Base-by-base conservation (phyloP, 2,329 filamentous ascomycete genomes). In the Aspergillus arachidicola region DNA sequence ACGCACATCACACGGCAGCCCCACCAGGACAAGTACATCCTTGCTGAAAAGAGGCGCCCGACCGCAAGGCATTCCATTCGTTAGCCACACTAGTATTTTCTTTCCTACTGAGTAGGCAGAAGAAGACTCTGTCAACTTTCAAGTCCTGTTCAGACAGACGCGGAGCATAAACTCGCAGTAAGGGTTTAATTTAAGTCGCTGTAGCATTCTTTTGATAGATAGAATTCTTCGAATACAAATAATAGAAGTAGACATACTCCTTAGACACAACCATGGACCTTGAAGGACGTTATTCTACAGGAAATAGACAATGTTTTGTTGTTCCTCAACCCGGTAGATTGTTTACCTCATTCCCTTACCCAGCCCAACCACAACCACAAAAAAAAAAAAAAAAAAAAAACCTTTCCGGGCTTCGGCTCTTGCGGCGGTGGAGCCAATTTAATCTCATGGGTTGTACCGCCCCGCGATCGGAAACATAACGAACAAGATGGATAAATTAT, bases 291-390 rank as follows among this genome's bases (percentile, higher is more conserved):
- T 46, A 12, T 46, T 14, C 43, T 23, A 46, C 43, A 21, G n/a
- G 41, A 21, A 43, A 21, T 21, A n/a, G 9, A 26, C 26, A 23
- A 19, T 69, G 64, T 69, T 69, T 68, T 61, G 66, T 62, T 65
- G 56, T 69, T 68, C 55, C 67, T 68, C 58, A 59, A 65, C 66
- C 50, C 38, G 64, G 67, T 64, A 68, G 55, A 65, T 50, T 69
- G 64, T 69, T 66, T 66, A 69, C 65, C 26, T 28, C 26, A 11
- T 54, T 23, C 9, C 28, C 21, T 54, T n/a, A 54, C 51, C 32
- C 30, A 54, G 36, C 30, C 30, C 43, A 23, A 23, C 43, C 43
- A 48, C 19, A 48, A 26, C 12, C 7, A 48, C 7, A 48, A 26
- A 16, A 45, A 14, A 21, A 19, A 21, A 43, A 43, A 26, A 48